Percentiles rank a stretch among this genome's conserved stretches.
Conservation (phyloP, 2,329 filamentous ascomycete species). For the Westerdykella sp. region DNA sequence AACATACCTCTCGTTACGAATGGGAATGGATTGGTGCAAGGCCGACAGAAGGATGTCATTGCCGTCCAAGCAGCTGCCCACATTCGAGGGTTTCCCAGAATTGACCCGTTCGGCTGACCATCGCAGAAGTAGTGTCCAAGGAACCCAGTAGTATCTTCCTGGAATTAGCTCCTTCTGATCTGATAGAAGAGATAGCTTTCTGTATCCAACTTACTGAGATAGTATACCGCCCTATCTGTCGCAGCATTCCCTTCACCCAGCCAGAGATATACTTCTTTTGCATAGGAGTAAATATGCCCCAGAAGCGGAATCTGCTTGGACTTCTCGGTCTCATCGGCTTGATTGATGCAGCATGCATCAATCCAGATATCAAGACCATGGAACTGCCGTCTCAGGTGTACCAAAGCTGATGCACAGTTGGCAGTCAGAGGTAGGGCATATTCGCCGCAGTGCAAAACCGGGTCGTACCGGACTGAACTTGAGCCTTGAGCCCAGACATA, state of each 20-base stretch:
- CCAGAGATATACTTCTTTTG: conserved; percentile 5
- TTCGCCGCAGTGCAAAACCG: too few relatives aligned
- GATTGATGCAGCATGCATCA: conserved; percentile 12
- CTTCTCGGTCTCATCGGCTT: conserved; percentile 2
- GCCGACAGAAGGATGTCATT: too few relatives aligned
- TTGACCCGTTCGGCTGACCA: not conserved
- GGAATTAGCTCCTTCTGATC: too few relatives aligned
- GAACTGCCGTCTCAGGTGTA: conserved; percentile 2
- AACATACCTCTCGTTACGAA: too few relatives aligned
- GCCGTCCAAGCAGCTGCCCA: too few relatives aligned
- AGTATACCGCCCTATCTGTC: not conserved
- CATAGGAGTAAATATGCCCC: conserved; percentile 6
- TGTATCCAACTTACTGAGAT: not conserved
- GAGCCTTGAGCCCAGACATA: too few relatives aligned
- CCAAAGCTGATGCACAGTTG: conserved; percentile 6
- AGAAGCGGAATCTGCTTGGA: conserved; percentile 5
- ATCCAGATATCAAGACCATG: conserved; percentile 5
- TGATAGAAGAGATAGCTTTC: too few relatives aligned
- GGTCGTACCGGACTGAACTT: too few relatives aligned
- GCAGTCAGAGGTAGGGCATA: not conserved
- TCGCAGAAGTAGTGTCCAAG: not conserved
- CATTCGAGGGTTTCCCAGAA: too few relatives aligned
- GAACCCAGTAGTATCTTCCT: not conserved
- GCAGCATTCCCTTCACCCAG: conserved; percentile 3
- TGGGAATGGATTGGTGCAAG: too few relatives aligned